These are phyloP conservation scores for Aspergillus biplanus DNA, from an alignment of 495 filamentous ascomycete species.

Conservation along the genomic window DNA sequence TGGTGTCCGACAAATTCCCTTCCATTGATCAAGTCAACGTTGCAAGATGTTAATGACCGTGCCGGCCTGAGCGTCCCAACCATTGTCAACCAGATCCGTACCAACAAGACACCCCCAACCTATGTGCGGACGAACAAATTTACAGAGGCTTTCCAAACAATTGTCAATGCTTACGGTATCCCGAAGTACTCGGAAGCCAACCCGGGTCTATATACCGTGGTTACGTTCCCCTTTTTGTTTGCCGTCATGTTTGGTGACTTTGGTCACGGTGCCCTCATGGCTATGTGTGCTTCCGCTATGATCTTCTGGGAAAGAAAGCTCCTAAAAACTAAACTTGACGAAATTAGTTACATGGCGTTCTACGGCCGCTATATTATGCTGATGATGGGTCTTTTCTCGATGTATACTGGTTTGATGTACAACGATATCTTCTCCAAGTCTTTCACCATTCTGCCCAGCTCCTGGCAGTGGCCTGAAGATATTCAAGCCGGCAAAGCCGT, in stretches of 20 bases:
- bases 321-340: slow-evolving; percentile 82
- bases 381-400: slow-evolving; percentile 95
- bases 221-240: slow-evolving; percentile 98
- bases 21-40: slow-evolving; percentile 88
- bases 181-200: slow-evolving; percentile 97
- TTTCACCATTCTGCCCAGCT: slow-evolving; percentile 82
- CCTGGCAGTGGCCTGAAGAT: slow-evolving; percentile 81
- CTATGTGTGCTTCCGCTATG: slow-evolving; percentile 79
- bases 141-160: slow-evolving; percentile 96
- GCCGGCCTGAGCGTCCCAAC: slow-evolving; percentile 93
- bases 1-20: slow-evolving; percentile 95
- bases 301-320: slow-evolving; percentile 93
- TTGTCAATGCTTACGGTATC: slow-evolving; percentile 97
- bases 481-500: slow-evolving; percentile 64
- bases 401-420: slow-evolving; percentile 97
- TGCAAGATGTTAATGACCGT: slow-evolving; percentile 95
- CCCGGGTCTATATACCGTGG: slow-evolving; percentile 88
- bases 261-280: slow-evolving; percentile 89
- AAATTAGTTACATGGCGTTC: slow-evolving; percentile 96
- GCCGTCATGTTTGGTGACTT: slow-evolving; percentile 99
- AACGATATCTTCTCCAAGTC: slow-evolving; percentile 97
- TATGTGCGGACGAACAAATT: slow-evolving; percentile 98
- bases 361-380: slow-evolving; percentile 98
- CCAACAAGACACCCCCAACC: slow-evolving; percentile 94
- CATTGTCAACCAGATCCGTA: slow-evolving; percentile 95